These are phyloP conservation scores for Clarkia xantiana DNA, from an alignment of 345 rosid genomes.

Conservation along the genomic window DNA sequence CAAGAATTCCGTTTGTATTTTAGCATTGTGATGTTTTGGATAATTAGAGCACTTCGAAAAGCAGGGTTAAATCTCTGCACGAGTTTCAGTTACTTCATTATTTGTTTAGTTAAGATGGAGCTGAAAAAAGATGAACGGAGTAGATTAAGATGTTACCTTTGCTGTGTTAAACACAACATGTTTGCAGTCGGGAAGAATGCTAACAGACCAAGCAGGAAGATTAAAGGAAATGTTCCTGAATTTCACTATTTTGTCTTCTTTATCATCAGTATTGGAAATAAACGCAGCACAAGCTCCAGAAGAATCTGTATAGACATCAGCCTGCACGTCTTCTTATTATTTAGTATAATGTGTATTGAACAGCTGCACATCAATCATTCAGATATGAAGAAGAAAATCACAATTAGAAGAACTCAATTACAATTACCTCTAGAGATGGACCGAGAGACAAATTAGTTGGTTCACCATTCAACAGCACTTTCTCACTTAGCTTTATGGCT, in stretches of 20 bases:
- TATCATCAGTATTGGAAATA: slow-evolving; percentile 62
- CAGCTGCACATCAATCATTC: not conserved
- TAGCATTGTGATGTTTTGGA: too few relatives aligned
- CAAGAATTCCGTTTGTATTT: not conserved
- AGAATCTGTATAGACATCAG: slow-evolving; percentile 50
- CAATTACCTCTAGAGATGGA: slow-evolving; percentile 51
- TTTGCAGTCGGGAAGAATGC: slow-evolving; percentile 91
- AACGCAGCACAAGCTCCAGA: slow-evolving; percentile 73
- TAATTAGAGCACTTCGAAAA: too few relatives aligned
- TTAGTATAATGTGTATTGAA: not conserved
- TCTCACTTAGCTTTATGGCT: slow-evolving; percentile 69
- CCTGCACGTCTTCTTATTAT: slow-evolving; percentile 27
- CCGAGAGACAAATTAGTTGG: slow-evolving; percentile 44
- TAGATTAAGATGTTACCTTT: slow-evolving; percentile 32
- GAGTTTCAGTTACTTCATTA: too few relatives aligned
- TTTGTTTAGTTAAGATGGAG: too few relatives aligned
- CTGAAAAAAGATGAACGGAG: not conserved
- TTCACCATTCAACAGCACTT: slow-evolving; percentile 36
- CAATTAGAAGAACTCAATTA: not conserved
- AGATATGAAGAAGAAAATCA: not conserved
- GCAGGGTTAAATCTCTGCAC: too few relatives aligned
- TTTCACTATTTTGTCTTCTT: slow-evolving; percentile 40
- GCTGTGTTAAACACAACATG: slow-evolving; percentile 68
- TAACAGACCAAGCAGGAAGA: slow-evolving; percentile 94
- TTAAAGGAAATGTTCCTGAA: slow-evolving; percentile 52